Evolutionary conservation across 352 stramenopile genomes (phyloP), one percentile per base, ranked within the genome.

Genomic region (Globisporangium cylindrosporum): DNA sequence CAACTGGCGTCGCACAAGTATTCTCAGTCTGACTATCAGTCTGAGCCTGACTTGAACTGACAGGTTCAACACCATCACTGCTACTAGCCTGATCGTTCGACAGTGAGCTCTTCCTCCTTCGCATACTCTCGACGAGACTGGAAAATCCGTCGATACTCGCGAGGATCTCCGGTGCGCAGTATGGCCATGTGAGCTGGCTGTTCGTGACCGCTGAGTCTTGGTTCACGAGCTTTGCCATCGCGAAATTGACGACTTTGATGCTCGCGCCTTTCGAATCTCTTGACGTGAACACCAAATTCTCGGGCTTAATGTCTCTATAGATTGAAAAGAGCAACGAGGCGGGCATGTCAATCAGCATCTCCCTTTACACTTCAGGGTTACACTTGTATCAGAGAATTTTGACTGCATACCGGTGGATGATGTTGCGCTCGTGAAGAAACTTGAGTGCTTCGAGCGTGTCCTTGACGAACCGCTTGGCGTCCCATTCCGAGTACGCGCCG

Each of bases 181-280:
- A 89, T 1, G 80, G 82, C 75, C 78, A 86, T n/a, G 74, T 87
- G 56, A 88, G 73, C 68, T 89, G 70, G n/a, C 64, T 46, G 61
- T 60, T 49, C 8, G 36, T 43, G 32, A 34, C 48, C 3, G 36
- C 5, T 7, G 25, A n/a, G 6, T 63, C 54, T 25, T 74, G 84
- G 5, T 71, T 67, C 27, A 95, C 67, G 53, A 89, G 70, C 49
- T 78, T 87, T n/a, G 90, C 88, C 20, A 92, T 71, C 29, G 89
- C 86, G 72, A 97, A 97, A 73, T 97, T 89, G 2, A 82, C 86
- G 14, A 97, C 65, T 72, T 96, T 95, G 49, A 96, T 89, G 25
- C 71, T 79, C 32, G 82, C 89, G 15, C 68, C 70, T 36, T 88
- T 90, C 20, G 84, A 72, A 53, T 95, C 86, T 5, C 73, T 73